Evolutionary conservation across 1,284 basidiomycete species (phyloP).

Genomic region (Trichosporon coremiiforme): DNA sequence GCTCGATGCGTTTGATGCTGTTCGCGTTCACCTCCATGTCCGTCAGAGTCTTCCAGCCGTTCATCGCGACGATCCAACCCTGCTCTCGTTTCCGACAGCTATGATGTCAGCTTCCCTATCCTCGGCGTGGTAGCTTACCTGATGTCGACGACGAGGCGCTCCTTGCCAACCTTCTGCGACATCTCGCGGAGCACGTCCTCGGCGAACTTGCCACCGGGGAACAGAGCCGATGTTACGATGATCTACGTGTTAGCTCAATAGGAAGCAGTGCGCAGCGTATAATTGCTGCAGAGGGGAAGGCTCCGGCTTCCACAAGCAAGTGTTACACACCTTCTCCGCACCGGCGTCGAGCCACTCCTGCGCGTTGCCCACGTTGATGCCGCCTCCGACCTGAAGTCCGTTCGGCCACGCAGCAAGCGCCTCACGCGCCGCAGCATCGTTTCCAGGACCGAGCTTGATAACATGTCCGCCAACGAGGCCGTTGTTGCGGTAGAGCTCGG

Average conservation of each 20-base stretch:
- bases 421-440: constrained; percentile 81
- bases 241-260: constrained; percentile 62
- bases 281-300: no score
- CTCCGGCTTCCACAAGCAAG: not conserved
- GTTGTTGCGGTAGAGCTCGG: constrained; percentile 72
- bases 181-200: constrained; percentile 70
- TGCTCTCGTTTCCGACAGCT: constrained; percentile 80
- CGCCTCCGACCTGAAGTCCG: constrained; percentile 89
- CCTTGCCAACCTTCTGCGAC: constrained; percentile 72
- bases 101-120: not conserved
- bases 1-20: constrained; percentile 44
- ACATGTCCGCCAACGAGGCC: constrained; percentile 85
- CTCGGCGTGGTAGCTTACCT: constrained; percentile 62
- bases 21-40: constrained; percentile 79
- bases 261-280: not conserved
- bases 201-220: constrained; percentile 79
- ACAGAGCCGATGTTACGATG: constrained; percentile 95
- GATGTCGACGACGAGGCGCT: constrained; percentile 91
- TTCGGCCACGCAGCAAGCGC: constrained; percentile 83
- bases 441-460: constrained; percentile 88
- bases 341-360: constrained; percentile 81
- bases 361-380: constrained; percentile 82
- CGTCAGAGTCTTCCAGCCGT: constrained; percentile 96
- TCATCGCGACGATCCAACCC: constrained; percentile 96
- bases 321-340: constrained; percentile 75